Conservation (phyloP, 495 filamentous ascomycete species). For the Hypoxylon fuscum region DNA sequence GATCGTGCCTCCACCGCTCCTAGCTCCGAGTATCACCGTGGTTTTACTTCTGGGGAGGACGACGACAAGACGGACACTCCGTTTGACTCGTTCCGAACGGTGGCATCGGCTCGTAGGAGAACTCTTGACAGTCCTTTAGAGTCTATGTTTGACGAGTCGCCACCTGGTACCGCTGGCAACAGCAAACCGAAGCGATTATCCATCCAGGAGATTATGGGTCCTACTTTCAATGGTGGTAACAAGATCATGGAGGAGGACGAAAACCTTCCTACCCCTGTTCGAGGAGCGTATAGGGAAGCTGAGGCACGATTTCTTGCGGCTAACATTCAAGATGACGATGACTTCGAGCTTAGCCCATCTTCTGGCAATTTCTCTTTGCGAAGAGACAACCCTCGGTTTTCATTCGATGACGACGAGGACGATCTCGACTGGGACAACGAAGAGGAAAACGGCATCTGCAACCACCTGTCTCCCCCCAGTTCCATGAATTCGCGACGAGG, state of each 20-base stretch:
- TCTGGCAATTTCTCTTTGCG: slow-evolving; percentile 41
- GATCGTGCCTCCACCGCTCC: slow-evolving; percentile 84
- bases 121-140: slow-evolving; percentile 73
- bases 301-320: slow-evolving; percentile 36
- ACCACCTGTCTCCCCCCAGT: slow-evolving; percentile 63
- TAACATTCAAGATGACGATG: slow-evolving; percentile 24
- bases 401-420: slow-evolving; percentile 69
- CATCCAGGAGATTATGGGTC: slow-evolving; percentile 62
- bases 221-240: slow-evolving; percentile 58
- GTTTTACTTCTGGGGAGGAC: slow-evolving; percentile 79
- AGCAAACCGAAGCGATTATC: slow-evolving; percentile 65
- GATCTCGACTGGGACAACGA: slow-evolving; percentile 66
- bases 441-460: slow-evolving; percentile 61
- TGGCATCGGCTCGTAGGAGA: slow-evolving; percentile 68
- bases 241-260: slow-evolving; percentile 75
- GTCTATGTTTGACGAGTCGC: slow-evolving; percentile 85
- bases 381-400: slow-evolving; percentile 56
- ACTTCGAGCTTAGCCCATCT: background rate
- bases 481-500: slow-evolving; percentile 57
- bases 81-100: slow-evolving; percentile 90
- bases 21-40: slow-evolving; percentile 83
- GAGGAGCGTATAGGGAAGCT: slow-evolving; percentile 38
- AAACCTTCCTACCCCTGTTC: slow-evolving; percentile 65
- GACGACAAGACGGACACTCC: slow-evolving; percentile 91
- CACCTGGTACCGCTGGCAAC: slow-evolving; percentile 60